A percentile compares a stretch with the other conserved stretches of the same genome.
These are phyloP conservation scores for Inonotus obliquus DNA, from an alignment of 1,284 basidiomycete genomes.

Conservation along the genomic window DNA sequence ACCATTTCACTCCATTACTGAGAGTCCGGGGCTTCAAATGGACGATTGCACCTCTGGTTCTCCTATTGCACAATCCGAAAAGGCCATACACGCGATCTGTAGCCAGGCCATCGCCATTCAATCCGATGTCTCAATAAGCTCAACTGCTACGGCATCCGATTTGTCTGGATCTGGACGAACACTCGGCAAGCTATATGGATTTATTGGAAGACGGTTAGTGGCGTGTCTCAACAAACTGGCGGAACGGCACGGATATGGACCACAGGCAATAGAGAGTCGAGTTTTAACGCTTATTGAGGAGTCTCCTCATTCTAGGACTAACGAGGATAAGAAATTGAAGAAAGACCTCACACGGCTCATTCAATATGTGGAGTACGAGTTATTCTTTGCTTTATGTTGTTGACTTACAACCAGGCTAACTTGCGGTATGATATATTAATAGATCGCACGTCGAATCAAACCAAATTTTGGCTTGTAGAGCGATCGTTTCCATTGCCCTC, in stretches of 20 bases:
- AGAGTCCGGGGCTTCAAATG: too few species aligned
- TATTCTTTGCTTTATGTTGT: too few species aligned
- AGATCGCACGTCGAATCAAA: background rate
- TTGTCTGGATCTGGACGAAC: background rate
- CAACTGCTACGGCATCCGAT: background rate
- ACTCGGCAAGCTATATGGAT: background rate
- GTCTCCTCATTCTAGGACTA: background rate
- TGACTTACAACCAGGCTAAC: background rate
- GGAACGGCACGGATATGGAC: background rate
- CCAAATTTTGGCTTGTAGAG: background rate
- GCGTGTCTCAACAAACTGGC: background rate
- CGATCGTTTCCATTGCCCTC: background rate
- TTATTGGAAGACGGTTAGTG: background rate
- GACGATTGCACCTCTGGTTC: too few species aligned
- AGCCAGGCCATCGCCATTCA: background rate
- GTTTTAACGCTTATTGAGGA: background rate
- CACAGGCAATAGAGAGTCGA: background rate
- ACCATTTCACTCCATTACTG: too few species aligned
- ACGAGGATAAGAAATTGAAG: background rate
- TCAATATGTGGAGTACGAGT: background rate
- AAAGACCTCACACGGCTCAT: background rate
- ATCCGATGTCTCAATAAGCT: background rate
- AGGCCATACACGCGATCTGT: background rate
- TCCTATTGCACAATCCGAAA: too few species aligned
- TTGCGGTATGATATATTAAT: background rate